Percentiles rank a stretch among this genome's conserved stretches.
Conservation (phyloP, 1,139 yeast species). For the Yamadazyma oceani region DNA sequence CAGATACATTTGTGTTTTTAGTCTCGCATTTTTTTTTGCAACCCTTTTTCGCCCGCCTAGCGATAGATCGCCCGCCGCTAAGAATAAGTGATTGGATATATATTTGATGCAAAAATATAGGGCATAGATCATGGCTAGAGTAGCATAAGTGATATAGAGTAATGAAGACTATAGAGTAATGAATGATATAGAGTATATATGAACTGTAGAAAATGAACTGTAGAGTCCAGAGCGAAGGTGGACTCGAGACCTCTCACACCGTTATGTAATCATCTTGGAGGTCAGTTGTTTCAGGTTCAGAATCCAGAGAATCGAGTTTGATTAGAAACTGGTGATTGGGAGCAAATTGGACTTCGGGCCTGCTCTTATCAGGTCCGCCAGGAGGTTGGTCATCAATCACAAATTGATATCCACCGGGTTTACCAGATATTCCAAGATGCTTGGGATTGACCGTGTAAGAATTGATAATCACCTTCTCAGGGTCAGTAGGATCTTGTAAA, state of each 20-base stretch:
- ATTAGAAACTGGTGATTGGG: slow-evolving; percentile 1
- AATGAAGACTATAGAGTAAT: no score
- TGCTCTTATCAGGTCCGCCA: not conserved
- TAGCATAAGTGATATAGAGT: no score
- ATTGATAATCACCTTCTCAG: slow-evolving; percentile 1
- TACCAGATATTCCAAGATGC: not conserved
- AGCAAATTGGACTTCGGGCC: not conserved
- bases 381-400: not conserved
- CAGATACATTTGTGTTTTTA: no score
- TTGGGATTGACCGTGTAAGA: slow-evolving; percentile 25
- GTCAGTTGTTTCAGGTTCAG: slow-evolving; percentile 18
- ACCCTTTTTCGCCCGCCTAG: no score
- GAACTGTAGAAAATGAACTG: no score
- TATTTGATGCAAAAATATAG: no score
- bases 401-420: slow-evolving; percentile 1
- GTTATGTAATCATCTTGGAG: slow-evolving; percentile 11
- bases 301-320: not conserved
- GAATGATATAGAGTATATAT: no score
- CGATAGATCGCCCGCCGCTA: slow-evolving; percentile 18
- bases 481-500: slow-evolving; percentile 17
- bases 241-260: no score
- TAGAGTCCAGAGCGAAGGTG: no score
- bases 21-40: slow-evolving; percentile 25
- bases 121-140: no score
- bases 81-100: no score